Conservation (phyloP, 2,329 filamentous ascomycete genomes). For the Albifimbria verrucaria region DNA sequence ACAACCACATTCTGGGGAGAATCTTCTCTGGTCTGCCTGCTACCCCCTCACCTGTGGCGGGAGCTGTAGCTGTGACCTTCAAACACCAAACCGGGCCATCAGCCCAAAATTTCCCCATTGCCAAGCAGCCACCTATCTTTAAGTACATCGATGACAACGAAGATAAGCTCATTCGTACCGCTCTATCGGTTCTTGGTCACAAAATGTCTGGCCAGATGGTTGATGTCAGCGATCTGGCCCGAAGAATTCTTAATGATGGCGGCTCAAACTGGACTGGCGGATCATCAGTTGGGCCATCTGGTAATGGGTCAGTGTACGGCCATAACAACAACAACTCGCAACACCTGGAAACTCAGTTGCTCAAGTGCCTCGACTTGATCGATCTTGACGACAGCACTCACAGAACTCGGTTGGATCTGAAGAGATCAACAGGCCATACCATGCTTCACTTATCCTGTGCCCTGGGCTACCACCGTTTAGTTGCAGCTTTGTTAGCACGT, state of each 20-base stretch:
- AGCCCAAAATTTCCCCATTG: slow-evolving; percentile 30
- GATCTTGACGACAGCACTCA: slow-evolving; percentile 73
- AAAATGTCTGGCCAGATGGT: slow-evolving; percentile 63
- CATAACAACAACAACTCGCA: slow-evolving; percentile 44
- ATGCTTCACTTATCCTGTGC: slow-evolving; percentile 79
- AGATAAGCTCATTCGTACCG: slow-evolving; percentile 64
- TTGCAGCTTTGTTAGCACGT: slow-evolving; percentile 70
- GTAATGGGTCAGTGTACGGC: slow-evolving; percentile 41
- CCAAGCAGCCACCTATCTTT: slow-evolving; percentile 53
- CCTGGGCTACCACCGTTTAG: slow-evolving; percentile 71
- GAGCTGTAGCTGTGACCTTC: slow-evolving; percentile 69
- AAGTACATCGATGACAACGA: slow-evolving; percentile 73
- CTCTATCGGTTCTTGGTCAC: slow-evolving; percentile 60
- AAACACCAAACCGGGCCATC: slow-evolving; percentile 46
- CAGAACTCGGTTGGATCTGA: slow-evolving; percentile 64
- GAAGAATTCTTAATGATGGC: slow-evolving; percentile 54
- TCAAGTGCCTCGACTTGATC: slow-evolving; percentile 74
- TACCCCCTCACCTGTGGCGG: slow-evolving; percentile 69
- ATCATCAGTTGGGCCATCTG: slow-evolving; percentile 34
- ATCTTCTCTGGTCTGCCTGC: slow-evolving; percentile 73
- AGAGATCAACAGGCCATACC: slow-evolving; percentile 66
- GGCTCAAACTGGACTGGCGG: slow-evolving; percentile 44
- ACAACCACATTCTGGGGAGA: slow-evolving; percentile 80
- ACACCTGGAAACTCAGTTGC: slow-evolving; percentile 60
- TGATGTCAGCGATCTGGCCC: slow-evolving; percentile 59